These are phyloP conservation scores for Nicotiana sylvestris DNA, from an alignment of 257 asterid species.

Conservation along the genomic window DNA sequence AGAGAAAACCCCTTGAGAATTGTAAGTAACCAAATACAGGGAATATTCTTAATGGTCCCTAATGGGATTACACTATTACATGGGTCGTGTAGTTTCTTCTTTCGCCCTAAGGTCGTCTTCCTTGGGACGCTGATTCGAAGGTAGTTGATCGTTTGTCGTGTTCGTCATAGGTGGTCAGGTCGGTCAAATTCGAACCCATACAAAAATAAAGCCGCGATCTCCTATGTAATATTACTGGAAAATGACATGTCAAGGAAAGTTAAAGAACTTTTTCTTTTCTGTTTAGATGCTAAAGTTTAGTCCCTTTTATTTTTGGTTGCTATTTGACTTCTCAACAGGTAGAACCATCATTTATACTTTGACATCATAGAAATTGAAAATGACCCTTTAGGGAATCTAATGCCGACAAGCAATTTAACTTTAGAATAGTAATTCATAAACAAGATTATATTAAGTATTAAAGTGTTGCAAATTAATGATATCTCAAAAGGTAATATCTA, in stretches of 20 bases:
- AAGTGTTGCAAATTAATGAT: not conserved
- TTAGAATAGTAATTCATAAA: not conserved
- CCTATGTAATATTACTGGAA: no score
- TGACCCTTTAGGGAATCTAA: not conserved
- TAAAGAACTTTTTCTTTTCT: not conserved
- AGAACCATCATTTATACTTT: not conserved
- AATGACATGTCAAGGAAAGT: not conserved
- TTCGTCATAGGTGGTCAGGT: no score
- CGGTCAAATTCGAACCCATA: no score
- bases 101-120: no score
- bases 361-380: not conserved
- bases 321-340: conserved; percentile 3
- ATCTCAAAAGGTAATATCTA: no score
- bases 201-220: not conserved
- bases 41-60: no score
- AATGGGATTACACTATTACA: no score
- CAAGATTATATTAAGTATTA: not conserved
- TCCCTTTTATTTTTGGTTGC: not conserved
- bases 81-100: no score
- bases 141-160: no score
- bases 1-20: no score
- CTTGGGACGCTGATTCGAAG: no score
- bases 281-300: not conserved
- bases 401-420: not conserved
- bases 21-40: no score